These are phyloP conservation scores for Kuraishia hungarica DNA, from an alignment of 805 yeast species.

Conservation along the genomic window DNA sequence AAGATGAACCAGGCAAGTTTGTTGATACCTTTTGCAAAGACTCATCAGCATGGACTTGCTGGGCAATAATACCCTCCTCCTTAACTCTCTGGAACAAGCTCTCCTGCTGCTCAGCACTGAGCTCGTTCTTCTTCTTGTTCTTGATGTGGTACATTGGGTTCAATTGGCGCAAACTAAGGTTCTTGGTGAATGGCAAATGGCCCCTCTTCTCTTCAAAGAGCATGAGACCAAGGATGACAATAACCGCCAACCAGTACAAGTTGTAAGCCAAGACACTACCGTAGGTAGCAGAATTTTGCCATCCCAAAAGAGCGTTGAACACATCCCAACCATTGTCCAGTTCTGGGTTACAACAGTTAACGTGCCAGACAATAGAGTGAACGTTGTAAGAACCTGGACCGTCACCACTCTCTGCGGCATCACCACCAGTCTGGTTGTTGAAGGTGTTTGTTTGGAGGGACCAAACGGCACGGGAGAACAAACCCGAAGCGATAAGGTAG, in stretches of 20 bases:
- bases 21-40: neutral
- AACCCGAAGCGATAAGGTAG: constrained; percentile 85
- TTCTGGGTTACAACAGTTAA: constrained; percentile 95
- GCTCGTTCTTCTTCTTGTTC: constrained; percentile 53
- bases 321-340: constrained; percentile 94
- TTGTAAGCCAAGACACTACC: constrained; percentile 89
- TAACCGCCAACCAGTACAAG: constrained; percentile 74
- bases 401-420: constrained; percentile 84
- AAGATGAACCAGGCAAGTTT: neutral
- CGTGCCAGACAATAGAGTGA: constrained; percentile 80
- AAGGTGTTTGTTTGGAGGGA: constrained; percentile 65
- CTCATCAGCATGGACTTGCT: constrained; percentile 1
- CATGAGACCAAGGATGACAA: constrained; percentile 49
- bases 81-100: constrained; percentile 37
- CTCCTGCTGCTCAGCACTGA: constrained; percentile 42
- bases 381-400: constrained; percentile 96
- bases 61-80: constrained; percentile 20
- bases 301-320: constrained; percentile 88
- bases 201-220: constrained; percentile 79
- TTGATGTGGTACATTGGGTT: constrained; percentile 72
- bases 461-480: constrained; percentile 93
- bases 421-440: constrained; percentile 76
- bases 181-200: constrained; percentile 63
- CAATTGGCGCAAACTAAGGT: constrained; percentile 36
- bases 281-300: constrained; percentile 95